Evolutionary conservation across 768 basidiomycete species (phyloP).

Genomic region (Naganishia kalamii): DNA sequence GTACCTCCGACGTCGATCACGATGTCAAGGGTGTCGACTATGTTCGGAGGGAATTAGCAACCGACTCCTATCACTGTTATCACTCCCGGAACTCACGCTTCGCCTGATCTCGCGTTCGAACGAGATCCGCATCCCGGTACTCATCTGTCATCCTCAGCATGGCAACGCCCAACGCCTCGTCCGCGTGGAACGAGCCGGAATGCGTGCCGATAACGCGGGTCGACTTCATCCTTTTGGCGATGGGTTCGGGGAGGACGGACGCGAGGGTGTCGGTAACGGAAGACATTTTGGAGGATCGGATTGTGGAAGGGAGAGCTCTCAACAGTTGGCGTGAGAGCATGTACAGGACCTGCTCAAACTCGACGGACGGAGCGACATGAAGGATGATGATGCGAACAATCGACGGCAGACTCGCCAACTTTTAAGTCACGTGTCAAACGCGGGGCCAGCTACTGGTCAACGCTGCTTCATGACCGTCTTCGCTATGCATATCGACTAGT

Average conservation of each 20-base stretch:
- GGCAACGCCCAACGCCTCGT: constrained; percentile 91
- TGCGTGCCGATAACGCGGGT: constrained; percentile 71
- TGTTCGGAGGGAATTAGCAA: background rate
- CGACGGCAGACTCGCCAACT: no score
- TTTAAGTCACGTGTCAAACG: no score
- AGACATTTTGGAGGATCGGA: constrained; percentile 3
- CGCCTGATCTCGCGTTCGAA: constrained; percentile 42
- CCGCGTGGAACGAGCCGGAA: constrained; percentile 92
- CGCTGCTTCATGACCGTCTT: background rate
- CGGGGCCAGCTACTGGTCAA: no score
- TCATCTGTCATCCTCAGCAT: constrained; percentile 69
- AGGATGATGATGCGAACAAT: background rate
- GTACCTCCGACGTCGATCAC: constrained; percentile 93
- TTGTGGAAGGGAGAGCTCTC: background rate
- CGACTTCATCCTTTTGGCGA: constrained; percentile 42
- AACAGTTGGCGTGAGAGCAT: constrained; percentile 4
- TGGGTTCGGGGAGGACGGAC: constrained; percentile 18
- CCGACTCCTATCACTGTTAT: background rate
- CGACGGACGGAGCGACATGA: background rate
- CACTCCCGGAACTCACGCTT: constrained; percentile 32
- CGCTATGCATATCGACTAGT: background rate
- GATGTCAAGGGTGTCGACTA: constrained; percentile 70
- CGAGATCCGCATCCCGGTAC: constrained; percentile 68
- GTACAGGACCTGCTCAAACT: background rate
- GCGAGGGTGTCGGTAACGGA: constrained; percentile 15